phyloP scores from a whole-genome alignment of 441 rosid genomes.

The Pelargonium australe region DNA sequence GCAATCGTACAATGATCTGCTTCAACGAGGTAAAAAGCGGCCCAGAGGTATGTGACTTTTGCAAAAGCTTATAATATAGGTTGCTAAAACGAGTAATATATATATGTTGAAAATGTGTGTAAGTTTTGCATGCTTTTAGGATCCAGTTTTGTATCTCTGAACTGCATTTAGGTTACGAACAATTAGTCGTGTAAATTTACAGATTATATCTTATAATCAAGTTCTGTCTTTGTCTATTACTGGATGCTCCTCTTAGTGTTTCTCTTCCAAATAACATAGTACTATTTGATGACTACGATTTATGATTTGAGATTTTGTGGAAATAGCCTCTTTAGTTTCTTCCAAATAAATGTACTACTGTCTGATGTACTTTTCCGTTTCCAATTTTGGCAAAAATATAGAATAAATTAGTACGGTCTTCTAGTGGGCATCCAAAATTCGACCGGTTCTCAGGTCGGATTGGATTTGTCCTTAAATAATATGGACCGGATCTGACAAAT shows the following conservation, averaged over 20 bases:
- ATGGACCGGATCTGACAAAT: too few relatives aligned
- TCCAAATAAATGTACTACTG: too few relatives aligned
- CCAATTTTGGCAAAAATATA: too few relatives aligned
- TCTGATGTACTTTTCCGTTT: too few relatives aligned
- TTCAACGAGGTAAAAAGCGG: slow-evolving; percentile 54
- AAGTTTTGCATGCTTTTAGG: slow-evolving; percentile 23
- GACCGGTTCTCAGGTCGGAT: too few relatives aligned
- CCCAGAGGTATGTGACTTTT: slow-evolving; percentile 37
- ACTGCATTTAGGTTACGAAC: slow-evolving; percentile 7
- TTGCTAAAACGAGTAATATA: background rate
- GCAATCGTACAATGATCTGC: slow-evolving; percentile 54
- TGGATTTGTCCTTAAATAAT: too few relatives aligned
- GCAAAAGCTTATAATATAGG: background rate
- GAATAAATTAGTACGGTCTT: too few relatives aligned
- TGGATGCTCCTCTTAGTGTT: background rate
- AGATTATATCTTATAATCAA: background rate
- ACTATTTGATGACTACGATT: too few relatives aligned
- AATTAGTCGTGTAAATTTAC: background rate
- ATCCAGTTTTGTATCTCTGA: slow-evolving; percentile 14
- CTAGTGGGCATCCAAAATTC: too few relatives aligned
- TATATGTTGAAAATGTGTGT: slow-evolving; percentile 7
- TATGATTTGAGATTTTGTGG: too few relatives aligned
- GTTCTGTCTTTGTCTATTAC: background rate
- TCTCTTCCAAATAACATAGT: background rate
- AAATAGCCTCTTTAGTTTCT: too few relatives aligned